Evolutionary conservation across 179 eudicot species (phyloP), one percentile per base, ranked within the genome.

Genomic region (Patellifolia procumbens): DNA sequence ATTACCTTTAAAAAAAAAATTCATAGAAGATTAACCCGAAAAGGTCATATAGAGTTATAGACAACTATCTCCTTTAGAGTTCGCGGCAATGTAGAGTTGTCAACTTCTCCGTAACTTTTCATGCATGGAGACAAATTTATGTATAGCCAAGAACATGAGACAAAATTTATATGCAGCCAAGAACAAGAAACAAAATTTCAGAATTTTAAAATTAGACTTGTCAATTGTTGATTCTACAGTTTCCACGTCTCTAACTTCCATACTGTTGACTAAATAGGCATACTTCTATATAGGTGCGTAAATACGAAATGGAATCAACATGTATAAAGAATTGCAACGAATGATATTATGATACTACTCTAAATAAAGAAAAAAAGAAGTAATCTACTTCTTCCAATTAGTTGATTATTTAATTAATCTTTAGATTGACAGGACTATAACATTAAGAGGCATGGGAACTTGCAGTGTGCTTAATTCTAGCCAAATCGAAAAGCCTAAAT

Each of bases 231-330:
- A 22, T 53, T 31, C 61, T 55, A 13, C 60, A 10, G 56, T 68
- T 67, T 55, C 55, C 55, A 52, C 65, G 53, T 76, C 79, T 76
- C 79, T 66, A 68, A 76, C 79, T 76, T 8, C 79, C 66, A 76
- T 67, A 53, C 48, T 53, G 66, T 66, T 75, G 70, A 53, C 63
- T 52, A 20, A 48, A 12, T 67, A 8, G 39, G 19, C 73, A 53
- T 66, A 66, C 73, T 73, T 39, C 52, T 46, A n/a, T n/a, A n/a
- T n/a, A n/a, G 52, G 52, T 37, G 29, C 53, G 43, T 73, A 37
- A 73, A 51, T 52, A 4, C 35, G 5, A n/a, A 52, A 55, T 53
- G 37, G 20, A 16, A n/a, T 8, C 6, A 24, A 58, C 62, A 7
- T n/a, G 62, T 26, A 58, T 26, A 16, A 24, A 22, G 4, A 58